These are phyloP conservation scores for Plasmodium gonderi DNA, from an alignment of 169 alveolate genomes.

Conservation along the genomic window DNA sequence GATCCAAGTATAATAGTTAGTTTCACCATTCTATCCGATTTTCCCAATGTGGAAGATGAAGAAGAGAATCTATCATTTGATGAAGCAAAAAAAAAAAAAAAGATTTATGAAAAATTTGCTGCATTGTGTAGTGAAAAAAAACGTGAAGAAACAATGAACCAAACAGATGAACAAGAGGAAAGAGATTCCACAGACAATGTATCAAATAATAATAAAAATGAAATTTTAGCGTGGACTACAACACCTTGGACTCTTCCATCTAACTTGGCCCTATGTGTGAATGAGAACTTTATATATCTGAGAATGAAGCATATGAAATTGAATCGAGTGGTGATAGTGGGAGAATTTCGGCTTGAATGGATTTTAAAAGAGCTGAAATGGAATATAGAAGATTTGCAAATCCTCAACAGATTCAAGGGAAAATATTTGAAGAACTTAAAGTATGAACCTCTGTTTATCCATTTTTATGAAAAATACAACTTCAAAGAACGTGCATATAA, in stretches of 20 bases:
- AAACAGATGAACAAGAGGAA: not conserved
- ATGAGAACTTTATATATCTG: constrained; percentile 93
- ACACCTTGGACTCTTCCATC: constrained; percentile 99
- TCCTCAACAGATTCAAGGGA: constrained; percentile 89
- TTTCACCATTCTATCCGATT: constrained; percentile 85
- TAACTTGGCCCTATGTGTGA: constrained; percentile 95
- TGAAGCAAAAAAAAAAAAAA: not conserved
- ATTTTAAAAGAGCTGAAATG: constrained; percentile 79
- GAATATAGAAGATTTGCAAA: constrained; percentile 77
- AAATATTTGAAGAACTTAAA: constrained; percentile 88
- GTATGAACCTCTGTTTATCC: constrained; percentile 94
- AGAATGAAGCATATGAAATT: constrained; percentile 84
- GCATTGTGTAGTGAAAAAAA: not conserved
- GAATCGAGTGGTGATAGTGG: constrained; percentile 87
- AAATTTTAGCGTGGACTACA: constrained; percentile 98
- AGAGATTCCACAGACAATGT: not conserved
- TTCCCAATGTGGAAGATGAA: constrained; percentile 7
- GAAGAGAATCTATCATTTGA: no score
- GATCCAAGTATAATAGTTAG: constrained; percentile 97
- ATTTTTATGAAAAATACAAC: constrained; percentile 80
- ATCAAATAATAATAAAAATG: not conserved
- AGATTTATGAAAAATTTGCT: constrained; percentile 78
- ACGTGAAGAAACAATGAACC: not conserved
- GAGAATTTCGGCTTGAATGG: constrained; percentile 90
- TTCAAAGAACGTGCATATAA: constrained; percentile 79